These are phyloP conservation scores for Blastocystis hominis DNA, from an alignment of 352 stramenopile genomes.

Conservation along the genomic window DNA sequence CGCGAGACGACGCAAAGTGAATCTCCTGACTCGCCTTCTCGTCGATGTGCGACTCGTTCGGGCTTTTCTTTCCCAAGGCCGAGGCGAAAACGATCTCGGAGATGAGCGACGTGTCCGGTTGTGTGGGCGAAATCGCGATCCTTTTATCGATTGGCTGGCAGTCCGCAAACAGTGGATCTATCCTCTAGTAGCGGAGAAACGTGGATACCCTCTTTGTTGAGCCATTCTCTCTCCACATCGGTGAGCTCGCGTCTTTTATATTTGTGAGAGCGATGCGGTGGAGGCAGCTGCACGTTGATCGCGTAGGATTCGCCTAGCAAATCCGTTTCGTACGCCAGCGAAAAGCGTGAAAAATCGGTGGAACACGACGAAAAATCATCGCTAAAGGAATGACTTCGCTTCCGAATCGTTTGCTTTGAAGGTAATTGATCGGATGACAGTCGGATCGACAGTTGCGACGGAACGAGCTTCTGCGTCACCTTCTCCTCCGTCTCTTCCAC, in stretches of 20 bases:
- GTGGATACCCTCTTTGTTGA: not conserved
- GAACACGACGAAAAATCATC: not conserved
- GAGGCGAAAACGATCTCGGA: not conserved
- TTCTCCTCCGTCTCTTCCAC: not conserved
- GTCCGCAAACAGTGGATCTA: not conserved
- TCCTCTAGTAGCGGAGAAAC: not conserved
- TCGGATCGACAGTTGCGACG: not conserved
- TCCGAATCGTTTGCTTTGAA: not conserved
- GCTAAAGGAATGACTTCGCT: not conserved
- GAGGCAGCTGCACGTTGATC: not conserved
- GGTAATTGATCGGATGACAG: not conserved
- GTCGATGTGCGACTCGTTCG: not conserved
- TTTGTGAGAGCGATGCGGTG: not conserved
- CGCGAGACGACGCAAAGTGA: too few relatives aligned
- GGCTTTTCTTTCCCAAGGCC: not conserved
- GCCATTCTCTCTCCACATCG: not conserved
- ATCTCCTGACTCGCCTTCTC: not conserved
- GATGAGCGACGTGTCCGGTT: not conserved
- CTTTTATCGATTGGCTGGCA: not conserved
- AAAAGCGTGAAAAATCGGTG: not conserved
- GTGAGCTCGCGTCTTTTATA: not conserved
- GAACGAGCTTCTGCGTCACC: not conserved
- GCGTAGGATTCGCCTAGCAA: not conserved
- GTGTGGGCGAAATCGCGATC: not conserved
- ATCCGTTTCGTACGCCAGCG: not conserved